Percentiles rank a stretch among this genome's conserved stretches.
These are phyloP conservation scores for Annulohypoxylon bovei DNA, from an alignment of 495 filamentous ascomycete species.

Conservation along the genomic window DNA sequence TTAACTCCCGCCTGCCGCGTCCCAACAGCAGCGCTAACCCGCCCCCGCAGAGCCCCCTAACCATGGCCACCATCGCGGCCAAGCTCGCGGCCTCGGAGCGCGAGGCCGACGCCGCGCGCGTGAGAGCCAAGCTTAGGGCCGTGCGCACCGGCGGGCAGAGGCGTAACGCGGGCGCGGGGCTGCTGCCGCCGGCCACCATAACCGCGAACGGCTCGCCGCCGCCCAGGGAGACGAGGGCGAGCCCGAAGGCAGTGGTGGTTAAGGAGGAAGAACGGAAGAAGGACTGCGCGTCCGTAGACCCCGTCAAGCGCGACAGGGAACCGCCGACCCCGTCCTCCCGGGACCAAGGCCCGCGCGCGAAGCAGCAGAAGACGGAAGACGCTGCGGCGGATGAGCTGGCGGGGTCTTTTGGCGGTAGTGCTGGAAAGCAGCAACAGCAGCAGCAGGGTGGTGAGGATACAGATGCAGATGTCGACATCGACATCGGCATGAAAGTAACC, in stretches of 20 bases:
- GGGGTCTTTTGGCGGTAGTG: neutral
- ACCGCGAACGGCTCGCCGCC: neutral
- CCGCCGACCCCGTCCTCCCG: neutral
- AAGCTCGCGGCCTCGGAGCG: constrained; percentile 65
- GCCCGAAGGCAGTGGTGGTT: constrained; percentile 5
- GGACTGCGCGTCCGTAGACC: constrained; percentile 26
- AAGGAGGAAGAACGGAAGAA: neutral
- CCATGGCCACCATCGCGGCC: constrained; percentile 63
- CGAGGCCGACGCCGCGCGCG: constrained; percentile 65
- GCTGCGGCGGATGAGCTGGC: constrained; percentile 42
- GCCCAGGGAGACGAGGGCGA: neutral
- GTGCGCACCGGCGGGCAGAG: constrained; percentile 46
- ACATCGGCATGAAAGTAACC: constrained; percentile 15
- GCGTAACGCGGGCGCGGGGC: neutral
- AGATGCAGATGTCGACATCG: neutral
- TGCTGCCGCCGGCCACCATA: constrained; percentile 28
- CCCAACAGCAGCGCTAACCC: constrained; percentile 45
- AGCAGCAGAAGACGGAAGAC: constrained; percentile 12
- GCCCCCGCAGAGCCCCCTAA: constrained; percentile 59
- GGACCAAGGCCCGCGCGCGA: neutral
- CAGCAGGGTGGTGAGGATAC: neutral
- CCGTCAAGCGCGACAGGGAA: constrained; percentile 36
- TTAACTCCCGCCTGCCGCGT: constrained; percentile 52
- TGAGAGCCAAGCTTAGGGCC: constrained; percentile 64
- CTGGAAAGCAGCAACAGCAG: neutral